phyloP scores from a whole-genome alignment of 73 alveolate species.

The Effrenium voratum region DNA sequence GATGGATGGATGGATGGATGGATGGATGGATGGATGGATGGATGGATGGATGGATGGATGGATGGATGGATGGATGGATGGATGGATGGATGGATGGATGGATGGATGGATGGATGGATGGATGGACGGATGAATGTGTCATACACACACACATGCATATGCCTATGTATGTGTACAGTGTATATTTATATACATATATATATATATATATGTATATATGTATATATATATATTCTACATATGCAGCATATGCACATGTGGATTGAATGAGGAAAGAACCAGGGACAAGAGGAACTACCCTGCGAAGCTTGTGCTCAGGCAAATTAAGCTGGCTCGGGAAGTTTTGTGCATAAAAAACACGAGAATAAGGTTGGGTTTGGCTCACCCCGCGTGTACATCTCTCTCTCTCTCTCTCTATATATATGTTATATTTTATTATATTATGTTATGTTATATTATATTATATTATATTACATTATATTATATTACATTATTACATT shows the following conservation, averaged over 20 bases:
- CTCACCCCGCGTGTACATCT: background rate
- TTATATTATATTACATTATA: too few relatives aligned
- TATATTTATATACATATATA: background rate
- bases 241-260: background rate
- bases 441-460: too few relatives aligned
- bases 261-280: background rate
- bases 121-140: too few relatives aligned
- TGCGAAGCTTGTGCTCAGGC: background rate
- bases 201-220: background rate
- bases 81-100: too few relatives aligned
- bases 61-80: too few relatives aligned
- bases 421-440: background rate
- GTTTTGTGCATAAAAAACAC: background rate
- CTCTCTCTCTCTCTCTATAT: background rate
- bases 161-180: background rate
- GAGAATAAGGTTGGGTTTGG: background rate
- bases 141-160: too few relatives aligned
- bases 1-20: too few relatives aligned
- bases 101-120: too few relatives aligned
- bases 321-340: background rate
- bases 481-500: background rate
- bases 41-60: too few relatives aligned
- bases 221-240: background rate
- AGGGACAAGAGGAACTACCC: background rate
- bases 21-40: too few relatives aligned